Conservation (phyloP, 768 basidiomycete genomes). For the Suillus hirtellus region DNA sequence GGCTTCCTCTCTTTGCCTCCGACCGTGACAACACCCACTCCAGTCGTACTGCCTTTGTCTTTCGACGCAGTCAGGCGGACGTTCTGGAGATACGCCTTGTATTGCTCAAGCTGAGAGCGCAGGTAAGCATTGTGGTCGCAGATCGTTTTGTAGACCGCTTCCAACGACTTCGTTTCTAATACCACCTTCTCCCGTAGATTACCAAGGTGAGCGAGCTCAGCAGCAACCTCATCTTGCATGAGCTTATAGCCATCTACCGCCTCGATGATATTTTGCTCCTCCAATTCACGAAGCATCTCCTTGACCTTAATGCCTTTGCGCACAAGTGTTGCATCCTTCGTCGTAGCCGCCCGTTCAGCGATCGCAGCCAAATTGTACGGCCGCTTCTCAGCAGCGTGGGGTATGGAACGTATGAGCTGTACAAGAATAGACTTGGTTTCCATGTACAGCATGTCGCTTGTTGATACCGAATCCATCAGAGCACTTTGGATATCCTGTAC, state of each 20-base stretch:
- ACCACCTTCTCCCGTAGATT: slow-evolving; percentile 96
- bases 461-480: slow-evolving; percentile 95
- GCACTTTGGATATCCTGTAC: slow-evolving; percentile 97
- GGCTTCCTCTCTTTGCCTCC: slow-evolving; percentile 98
- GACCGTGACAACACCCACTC: slow-evolving; percentile 92
- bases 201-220: slow-evolving; percentile 94
- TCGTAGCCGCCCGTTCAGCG: slow-evolving; percentile 94
- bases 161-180: slow-evolving; percentile 87
- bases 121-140: slow-evolving; percentile 99
- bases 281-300: slow-evolving; percentile 96
- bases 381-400: slow-evolving; percentile 76
- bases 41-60: slow-evolving; percentile 84
- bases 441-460: slow-evolving; percentile 99
- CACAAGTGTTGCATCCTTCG: slow-evolving; percentile 94
- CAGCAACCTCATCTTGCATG: slow-evolving; percentile 96
- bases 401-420: slow-evolving; percentile 93
- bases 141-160: slow-evolving; percentile 99
- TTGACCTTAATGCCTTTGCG: slow-evolving; percentile 99
- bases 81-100: slow-evolving; percentile 99
- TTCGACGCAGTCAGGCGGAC: slow-evolving; percentile 87
- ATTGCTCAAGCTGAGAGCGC: slow-evolving; percentile 94
- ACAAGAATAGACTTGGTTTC: slow-evolving; percentile 99
- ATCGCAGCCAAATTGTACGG: slow-evolving; percentile 88
- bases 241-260: slow-evolving; percentile 81
- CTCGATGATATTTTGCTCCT: slow-evolving; percentile 87